A percentile compares a stretch with the other conserved stretches of the same genome.
phyloP scores from a whole-genome alignment of 805 yeast genomes.

The Pichia heedii region DNA sequence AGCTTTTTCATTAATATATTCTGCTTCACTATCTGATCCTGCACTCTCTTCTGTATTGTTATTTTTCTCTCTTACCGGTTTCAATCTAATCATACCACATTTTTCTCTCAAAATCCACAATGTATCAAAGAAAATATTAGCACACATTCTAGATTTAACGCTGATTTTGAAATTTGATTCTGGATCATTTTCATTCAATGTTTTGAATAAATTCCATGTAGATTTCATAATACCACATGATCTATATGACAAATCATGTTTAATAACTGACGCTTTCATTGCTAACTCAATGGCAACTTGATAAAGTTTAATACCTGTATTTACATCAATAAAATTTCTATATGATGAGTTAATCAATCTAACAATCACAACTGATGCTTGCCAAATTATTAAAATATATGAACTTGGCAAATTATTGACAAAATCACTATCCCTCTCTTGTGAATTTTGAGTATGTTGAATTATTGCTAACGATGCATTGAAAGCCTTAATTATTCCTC shows the following conservation, averaged over 20 bases:
- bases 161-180: conserved; percentile 34
- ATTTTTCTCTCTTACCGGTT: conserved; percentile 21
- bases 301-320: conserved; percentile 62
- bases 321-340: conserved; percentile 55
- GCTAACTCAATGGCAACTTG: conserved; percentile 59
- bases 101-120: conserved; percentile 76
- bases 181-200: conserved; percentile 47
- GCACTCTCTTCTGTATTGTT: conserved; percentile 8
- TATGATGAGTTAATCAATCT: conserved; percentile 71
- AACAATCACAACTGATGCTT: conserved; percentile 77
- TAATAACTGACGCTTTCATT: conserved; percentile 72
- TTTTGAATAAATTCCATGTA: conserved; percentile 80
- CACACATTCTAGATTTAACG: conserved; percentile 81
- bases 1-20: conserved; percentile 9
- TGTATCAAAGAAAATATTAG: conserved; percentile 87
- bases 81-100: conserved; percentile 73
- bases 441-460: conserved; percentile 56
- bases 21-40: conserved; percentile 12
- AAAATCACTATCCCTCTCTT: conserved; percentile 49
- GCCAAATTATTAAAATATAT: conserved; percentile 80
- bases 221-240: conserved; percentile 91
- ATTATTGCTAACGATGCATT: conserved; percentile 70
- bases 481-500: conserved; percentile 69
- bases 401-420: conserved; percentile 78
- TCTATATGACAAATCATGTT: conserved; percentile 88